Base-by-base conservation (phyloP, 1,284 basidiomycete species). In the Heliocybe sulcata region DNA sequence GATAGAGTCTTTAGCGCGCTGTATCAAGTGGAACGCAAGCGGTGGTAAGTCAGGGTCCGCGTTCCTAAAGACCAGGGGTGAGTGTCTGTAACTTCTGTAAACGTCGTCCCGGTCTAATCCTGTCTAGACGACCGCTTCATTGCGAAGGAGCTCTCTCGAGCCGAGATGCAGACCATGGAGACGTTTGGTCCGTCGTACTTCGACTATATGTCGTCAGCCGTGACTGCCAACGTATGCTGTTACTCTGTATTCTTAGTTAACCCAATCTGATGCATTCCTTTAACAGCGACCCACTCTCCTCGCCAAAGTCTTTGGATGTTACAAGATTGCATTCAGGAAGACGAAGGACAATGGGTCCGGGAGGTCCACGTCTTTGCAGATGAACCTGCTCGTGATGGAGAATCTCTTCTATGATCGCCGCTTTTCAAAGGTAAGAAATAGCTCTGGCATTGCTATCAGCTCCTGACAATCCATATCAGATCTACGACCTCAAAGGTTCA, bases 161-260 rank as follows among this genome's bases (percentile, higher is more conserved):
- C 91, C 38, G 97, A 99, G 69, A 77, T 98, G 63, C 93, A 98
- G 65, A 91, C 92, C 0, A 92, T 99, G 81, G 92, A 95, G 63
- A 94, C 91, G 6, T 99, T 99, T 71, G 97, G 94, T 8, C 96
- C 96, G 0, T 90, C 92, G 2, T 99, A 99, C 70, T 99, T 99
- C 66, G 90, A 95, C 62, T 99, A 99, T 69, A 94, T 98, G 85
- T 89, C 91, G 2, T 85, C 90, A 20, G 88, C 93, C 3, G 82
- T 91, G 23, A 81, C 83, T 51, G 87, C 85, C 38, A 83, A 89
- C 63, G 90, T 92, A 51, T 54, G 14, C 31, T 29, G n/a, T n/a
- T n/a, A n/a, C n/a, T n/a, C n/a, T n/a, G n/a, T n/a, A n/a, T n/a
- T n/a, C n/a, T n/a, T n/a, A n/a, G n/a, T n/a, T n/a, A n/a, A n/a